phyloP scores from a whole-genome alignment of 345 rosid genomes.

The Sisymbrium altissimum region DNA sequence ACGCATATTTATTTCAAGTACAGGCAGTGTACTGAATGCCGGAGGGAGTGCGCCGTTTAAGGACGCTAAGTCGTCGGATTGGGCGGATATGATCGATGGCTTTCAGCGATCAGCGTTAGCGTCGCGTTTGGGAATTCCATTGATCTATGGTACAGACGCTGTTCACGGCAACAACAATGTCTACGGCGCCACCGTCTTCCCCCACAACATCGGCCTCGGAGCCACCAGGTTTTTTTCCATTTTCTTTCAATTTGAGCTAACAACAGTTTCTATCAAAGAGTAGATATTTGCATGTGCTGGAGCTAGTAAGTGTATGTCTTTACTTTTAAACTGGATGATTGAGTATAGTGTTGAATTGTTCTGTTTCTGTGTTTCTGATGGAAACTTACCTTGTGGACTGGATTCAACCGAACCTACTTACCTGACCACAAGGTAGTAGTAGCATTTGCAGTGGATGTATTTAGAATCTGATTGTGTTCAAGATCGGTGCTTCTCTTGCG shows the following conservation, averaged over 20 bases:
- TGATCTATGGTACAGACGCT: slow-evolving; percentile 86
- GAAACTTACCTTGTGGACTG: neutral
- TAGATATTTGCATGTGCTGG: too few species aligned
- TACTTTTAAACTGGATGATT: too few species aligned
- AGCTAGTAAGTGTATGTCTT: neutral
- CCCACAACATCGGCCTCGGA: slow-evolving; percentile 86
- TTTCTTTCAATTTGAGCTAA: neutral
- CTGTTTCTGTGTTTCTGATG: slow-evolving; percentile 2
- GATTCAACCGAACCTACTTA: neutral
- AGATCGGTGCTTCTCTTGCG: neutral
- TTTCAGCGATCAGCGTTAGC: slow-evolving; percentile 60
- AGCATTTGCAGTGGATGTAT: neutral
- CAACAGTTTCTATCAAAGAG: neutral
- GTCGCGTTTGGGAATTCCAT: slow-evolving; percentile 76
- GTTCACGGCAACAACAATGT: slow-evolving; percentile 85
- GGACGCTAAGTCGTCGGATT: slow-evolving; percentile 58
- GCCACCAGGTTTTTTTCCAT: slow-evolving; percentile 68
- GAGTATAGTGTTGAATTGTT: neutral
- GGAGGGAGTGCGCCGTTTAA: slow-evolving; percentile 75
- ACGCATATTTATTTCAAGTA: neutral
- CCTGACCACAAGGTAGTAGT: neutral
- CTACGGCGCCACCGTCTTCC: slow-evolving; percentile 85
- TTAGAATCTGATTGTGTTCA: neutral
- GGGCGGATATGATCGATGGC: slow-evolving; percentile 87
- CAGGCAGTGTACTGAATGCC: slow-evolving; percentile 76